phyloP scores from a whole-genome alignment of 768 basidiomycete species.

The Lactifluus pinguis region DNA sequence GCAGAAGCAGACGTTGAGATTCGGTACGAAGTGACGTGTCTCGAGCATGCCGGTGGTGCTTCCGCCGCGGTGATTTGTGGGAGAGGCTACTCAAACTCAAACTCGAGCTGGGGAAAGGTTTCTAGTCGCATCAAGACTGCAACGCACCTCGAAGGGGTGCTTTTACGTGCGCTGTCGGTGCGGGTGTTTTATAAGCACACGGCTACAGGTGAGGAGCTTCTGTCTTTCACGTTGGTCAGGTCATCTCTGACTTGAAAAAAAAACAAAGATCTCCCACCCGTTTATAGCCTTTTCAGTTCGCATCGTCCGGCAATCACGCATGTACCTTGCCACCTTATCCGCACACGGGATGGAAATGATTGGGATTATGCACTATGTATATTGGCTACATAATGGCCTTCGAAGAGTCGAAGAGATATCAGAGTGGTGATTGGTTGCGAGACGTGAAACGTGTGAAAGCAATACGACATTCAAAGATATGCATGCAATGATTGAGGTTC shows the following conservation, averaged over 20 bases:
- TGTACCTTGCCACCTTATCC: slow-evolving; percentile 46
- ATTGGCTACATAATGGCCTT: slow-evolving; percentile 22
- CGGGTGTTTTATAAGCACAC: slow-evolving; percentile 35
- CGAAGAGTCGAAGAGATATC: background rate
- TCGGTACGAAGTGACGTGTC: slow-evolving; percentile 7
- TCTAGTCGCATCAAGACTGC: slow-evolving; percentile 12
- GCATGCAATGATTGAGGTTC: background rate
- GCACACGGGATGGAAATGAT: slow-evolving; percentile 32
- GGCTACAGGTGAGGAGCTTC: slow-evolving; percentile 17
- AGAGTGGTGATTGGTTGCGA: slow-evolving; percentile 2
- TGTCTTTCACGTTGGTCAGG: background rate
- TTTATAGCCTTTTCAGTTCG: slow-evolving; percentile 3
- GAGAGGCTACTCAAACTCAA: background rate
- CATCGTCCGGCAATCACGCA: slow-evolving; percentile 33
- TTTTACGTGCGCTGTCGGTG: slow-evolving; percentile 30
- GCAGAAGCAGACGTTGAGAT: background rate
- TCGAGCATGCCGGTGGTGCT: background rate
- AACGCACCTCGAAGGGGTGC: slow-evolving; percentile 17
- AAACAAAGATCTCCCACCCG: background rate
- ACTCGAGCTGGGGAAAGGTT: slow-evolving; percentile 3
- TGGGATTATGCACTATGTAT: slow-evolving; percentile 55
- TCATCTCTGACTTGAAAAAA: background rate
- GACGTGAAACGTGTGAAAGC: background rate
- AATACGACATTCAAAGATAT: background rate
- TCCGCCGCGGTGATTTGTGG: slow-evolving; percentile 17